These are phyloP conservation scores for Fusarium napiforme DNA, from an alignment of 2,329 filamentous ascomycete genomes.

Conservation along the genomic window DNA sequence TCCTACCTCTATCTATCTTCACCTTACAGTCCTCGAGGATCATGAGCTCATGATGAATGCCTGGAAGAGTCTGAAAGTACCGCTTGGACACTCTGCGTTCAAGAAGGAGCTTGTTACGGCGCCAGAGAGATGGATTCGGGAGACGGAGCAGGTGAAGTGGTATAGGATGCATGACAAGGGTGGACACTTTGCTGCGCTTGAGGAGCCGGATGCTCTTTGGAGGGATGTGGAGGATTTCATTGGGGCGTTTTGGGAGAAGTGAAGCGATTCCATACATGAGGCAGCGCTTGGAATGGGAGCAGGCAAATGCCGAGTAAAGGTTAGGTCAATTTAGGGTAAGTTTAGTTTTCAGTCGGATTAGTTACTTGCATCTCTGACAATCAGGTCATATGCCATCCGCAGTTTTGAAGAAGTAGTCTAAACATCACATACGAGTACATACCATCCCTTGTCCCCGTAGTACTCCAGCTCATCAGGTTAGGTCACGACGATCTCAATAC, in stretches of 20 bases:
- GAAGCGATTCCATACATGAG: neutral
- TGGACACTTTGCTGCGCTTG: constrained; percentile 33
- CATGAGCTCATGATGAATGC: constrained; percentile 1
- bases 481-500: neutral
- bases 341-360: too few relatives aligned
- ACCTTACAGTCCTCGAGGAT: neutral
- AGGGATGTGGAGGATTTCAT: constrained; percentile 29
- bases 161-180: constrained; percentile 22
- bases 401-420: too few relatives aligned
- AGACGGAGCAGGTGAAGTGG: constrained; percentile 19
- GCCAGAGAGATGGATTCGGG: constrained; percentile 14
- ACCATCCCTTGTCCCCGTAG: neutral
- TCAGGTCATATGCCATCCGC: neutral
- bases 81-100: constrained; percentile 14
- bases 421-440: neutral
- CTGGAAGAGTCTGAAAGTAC: neutral
- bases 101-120: constrained; percentile 6
- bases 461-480: neutral
- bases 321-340: neutral
- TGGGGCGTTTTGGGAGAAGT: constrained; percentile 1
- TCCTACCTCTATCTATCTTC: constrained; percentile 16
- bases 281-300: neutral
- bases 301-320: neutral
- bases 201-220: constrained; percentile 24
- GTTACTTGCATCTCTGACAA: too few relatives aligned